A percentile compares a stretch with the other conserved stretches of the same genome.
These are phyloP conservation scores for Xanthoconium purpureum DNA, from an alignment of 768 basidiomycete species.

Conservation along the genomic window DNA sequence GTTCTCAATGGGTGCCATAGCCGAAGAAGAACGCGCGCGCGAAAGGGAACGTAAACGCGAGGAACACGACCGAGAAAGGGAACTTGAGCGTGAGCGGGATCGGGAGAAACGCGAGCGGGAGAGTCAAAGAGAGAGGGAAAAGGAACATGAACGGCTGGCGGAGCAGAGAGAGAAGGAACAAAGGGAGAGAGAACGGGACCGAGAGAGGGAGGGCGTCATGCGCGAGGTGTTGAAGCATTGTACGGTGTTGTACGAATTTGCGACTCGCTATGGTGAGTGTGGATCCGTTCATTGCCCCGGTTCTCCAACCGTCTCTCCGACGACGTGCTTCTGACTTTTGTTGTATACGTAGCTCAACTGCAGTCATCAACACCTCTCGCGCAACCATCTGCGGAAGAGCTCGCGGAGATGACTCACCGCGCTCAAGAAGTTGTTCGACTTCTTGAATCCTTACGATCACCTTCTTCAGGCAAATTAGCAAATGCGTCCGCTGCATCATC, in stretches of 20 bases:
- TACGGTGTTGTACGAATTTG: conserved; percentile 57
- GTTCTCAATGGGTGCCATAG: conserved; percentile 4
- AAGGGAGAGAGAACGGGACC: conserved; percentile 22
- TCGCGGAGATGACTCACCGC: conserved; percentile 66
- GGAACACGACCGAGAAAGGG: conserved; percentile 22
- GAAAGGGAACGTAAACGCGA: conserved; percentile 21
- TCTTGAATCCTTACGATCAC: conserved; percentile 42
- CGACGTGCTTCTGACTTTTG: conserved; percentile 1
- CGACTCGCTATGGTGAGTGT: conserved; percentile 59
- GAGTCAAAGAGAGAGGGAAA: conserved; percentile 21
- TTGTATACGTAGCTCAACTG: conserved; percentile 24
- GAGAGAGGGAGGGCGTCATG: conserved; percentile 24
- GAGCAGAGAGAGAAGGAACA: conserved; percentile 23
- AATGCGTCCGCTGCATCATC: conserved; percentile 10
- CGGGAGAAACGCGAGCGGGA: conserved; percentile 20
- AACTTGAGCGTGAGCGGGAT: conserved; percentile 19
- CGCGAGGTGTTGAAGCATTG: conserved; percentile 47
- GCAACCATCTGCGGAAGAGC: conserved; percentile 54
- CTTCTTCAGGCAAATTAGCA: conserved; percentile 22
- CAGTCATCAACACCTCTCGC: conserved; percentile 46
- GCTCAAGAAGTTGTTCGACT: conserved; percentile 67
- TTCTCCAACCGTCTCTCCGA: not conserved
- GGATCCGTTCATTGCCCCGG: not conserved
- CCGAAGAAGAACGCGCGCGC: conserved; percentile 23
- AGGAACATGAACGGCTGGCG: conserved; percentile 22